Evolutionary conservation across 805 yeast genomes (phyloP).

Genomic region (Saturnispora galanensis): DNA sequence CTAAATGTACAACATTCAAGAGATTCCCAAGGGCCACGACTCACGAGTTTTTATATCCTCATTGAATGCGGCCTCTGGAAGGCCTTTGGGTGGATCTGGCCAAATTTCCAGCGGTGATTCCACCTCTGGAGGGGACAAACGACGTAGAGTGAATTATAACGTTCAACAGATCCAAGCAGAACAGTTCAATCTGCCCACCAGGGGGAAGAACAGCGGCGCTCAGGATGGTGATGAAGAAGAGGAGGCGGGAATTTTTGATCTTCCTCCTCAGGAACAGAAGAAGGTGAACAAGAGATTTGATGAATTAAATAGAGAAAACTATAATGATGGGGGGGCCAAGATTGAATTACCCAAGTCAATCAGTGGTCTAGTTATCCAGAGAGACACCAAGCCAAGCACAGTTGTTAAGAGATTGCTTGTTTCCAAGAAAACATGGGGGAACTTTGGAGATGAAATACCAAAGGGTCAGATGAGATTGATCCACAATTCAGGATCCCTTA

Average conservation of each 20-base stretch:
- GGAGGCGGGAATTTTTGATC: conserved; percentile 1
- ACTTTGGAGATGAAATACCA: conserved; percentile 35
- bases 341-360: conserved; percentile 31
- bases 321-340: conserved; percentile 26
- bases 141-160: conserved; percentile 28
- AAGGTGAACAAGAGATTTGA: conserved; percentile 30
- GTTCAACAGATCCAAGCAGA: conserved; percentile 25
- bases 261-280: conserved; percentile 24
- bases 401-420: conserved; percentile 30
- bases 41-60: conserved; percentile 22
- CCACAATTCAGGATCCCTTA: conserved; percentile 16
- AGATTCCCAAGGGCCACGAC: conserved; percentile 21
- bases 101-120: conserved; percentile 3
- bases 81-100: not conserved
- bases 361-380: conserved; percentile 12
- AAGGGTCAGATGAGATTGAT: conserved; percentile 26
- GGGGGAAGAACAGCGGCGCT: conserved; percentile 5
- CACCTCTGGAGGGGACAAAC: conserved; percentile 11
- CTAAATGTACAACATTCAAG: conserved; percentile 23
- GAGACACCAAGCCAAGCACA: conserved; percentile 21
- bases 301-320: conserved; percentile 35
- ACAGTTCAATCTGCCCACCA: conserved; percentile 12
- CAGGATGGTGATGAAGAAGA: conserved; percentile 16
- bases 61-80: conserved; percentile 10
- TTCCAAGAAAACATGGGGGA: conserved; percentile 32